Base-by-base conservation (phyloP, 2,329 filamentous ascomycete genomes). In the Sporothrix brasiliensis region DNA sequence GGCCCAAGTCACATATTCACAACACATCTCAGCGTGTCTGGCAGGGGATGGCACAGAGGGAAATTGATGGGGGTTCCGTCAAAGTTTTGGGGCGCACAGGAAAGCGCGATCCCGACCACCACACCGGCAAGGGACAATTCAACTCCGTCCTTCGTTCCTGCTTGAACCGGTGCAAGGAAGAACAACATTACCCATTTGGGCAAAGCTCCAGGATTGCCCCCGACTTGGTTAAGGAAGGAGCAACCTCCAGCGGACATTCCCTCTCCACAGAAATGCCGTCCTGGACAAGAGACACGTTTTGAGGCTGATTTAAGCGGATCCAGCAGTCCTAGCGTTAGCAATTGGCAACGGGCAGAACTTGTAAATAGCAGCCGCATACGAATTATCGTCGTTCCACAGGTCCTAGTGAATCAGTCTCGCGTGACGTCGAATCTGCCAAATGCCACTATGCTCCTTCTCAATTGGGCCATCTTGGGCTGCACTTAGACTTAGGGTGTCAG, bases 91-190 rank as follows among this genome's bases (percentile, higher is more conserved):
- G 27, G 27, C 14, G 24, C 7, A 54, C 54, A 30, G 56, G 56
- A 61, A 61, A 30, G 56, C 41, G 56, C 56, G 44, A 61, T 44
- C 56, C 56, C 56, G 56, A 30, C 56, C 34, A 41, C 56, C 56
- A 16, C n/a, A 21, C 56, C 56, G 56, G 56, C 10, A n/a, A 61
- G 56, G 30, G 56, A 39, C 21, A 61, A 13, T n/a, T 39, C 39
- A 44, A 47, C 39, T 50, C 24, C 61, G 44, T n/a, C 27, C 61
- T 24, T 50, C 21, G 41, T 65, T 30, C 44, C 41, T 65, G 44
- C 61, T 49, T 10, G 16, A 19, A 19, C 5, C 30, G 24, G 44
- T 49, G 24, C 14, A 34, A 34, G 30, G 50, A n/a, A 24, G 10
- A 47, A n/a, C 6, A 27, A 27, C 3, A 65, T 49, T 65, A 41